A percentile compares a stretch with the other conserved stretches of the same genome.
Conservation (phyloP, 31 red algal species). For the Odonthalia washingtoniensis region DNA sequence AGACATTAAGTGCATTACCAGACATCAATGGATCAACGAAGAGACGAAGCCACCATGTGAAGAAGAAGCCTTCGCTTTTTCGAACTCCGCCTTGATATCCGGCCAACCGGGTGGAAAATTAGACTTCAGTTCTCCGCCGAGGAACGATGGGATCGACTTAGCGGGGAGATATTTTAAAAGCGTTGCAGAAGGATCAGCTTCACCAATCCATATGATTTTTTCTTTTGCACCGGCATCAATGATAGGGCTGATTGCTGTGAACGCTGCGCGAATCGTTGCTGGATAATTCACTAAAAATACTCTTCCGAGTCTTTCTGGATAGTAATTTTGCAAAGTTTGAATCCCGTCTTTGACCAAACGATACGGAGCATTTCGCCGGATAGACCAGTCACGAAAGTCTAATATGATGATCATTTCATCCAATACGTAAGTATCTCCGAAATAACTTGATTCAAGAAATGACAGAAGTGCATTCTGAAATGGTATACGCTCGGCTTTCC, state of each 20-base stretch:
- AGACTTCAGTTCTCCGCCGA: conserved; percentile 59
- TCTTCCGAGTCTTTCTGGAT: conserved; percentile 64
- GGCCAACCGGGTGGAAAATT: conserved; percentile 60
- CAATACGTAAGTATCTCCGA: conserved; percentile 51
- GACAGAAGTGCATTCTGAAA: conserved; percentile 68
- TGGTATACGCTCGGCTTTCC: conserved; percentile 34
- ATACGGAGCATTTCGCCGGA: conserved; percentile 65
- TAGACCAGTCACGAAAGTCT: conserved; percentile 70
- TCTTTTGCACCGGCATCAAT: conserved; percentile 66
- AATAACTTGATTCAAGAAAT: conserved; percentile 65
- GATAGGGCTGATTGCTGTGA: conserved; percentile 64
- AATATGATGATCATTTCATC: conserved; percentile 71
- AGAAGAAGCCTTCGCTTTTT: background rate
- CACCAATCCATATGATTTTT: conserved; percentile 64
- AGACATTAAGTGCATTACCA: too few species aligned
- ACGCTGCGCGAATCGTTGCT: conserved; percentile 62
- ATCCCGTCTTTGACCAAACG: conserved; percentile 66
- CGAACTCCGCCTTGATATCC: conserved; percentile 57
- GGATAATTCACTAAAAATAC: conserved; percentile 71
- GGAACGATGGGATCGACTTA: conserved; percentile 68
- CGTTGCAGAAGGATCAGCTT: conserved; percentile 57
- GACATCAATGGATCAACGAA: background rate
- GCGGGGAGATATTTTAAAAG: conserved; percentile 54
- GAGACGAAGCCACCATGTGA: conserved; percentile 14
- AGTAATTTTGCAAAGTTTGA: conserved; percentile 63